phyloP scores from a whole-genome alignment of 352 stramenopile genomes.

The Globisporangium recalcitrans region DNA sequence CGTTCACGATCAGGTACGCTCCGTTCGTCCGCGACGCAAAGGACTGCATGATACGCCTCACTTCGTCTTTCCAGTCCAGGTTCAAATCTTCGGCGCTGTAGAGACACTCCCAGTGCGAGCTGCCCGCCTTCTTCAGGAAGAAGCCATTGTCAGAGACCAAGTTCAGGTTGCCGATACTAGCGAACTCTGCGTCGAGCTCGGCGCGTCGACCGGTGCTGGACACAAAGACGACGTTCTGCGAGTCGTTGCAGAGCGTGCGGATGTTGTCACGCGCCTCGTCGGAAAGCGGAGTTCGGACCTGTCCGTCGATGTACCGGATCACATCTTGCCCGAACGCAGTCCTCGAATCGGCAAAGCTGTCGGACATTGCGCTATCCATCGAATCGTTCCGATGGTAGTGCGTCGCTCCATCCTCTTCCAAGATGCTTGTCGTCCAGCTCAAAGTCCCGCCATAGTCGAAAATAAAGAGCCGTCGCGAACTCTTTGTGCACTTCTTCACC shows the following conservation, averaged over 20 bases:
- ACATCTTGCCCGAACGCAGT: constrained; percentile 22
- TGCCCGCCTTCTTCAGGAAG: constrained; percentile 43
- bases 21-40: constrained; percentile 97
- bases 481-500: constrained; percentile 67
- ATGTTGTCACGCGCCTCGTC: constrained; percentile 51
- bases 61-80: constrained; percentile 93
- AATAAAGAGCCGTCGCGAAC: constrained; percentile 87
- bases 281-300: constrained; percentile 64
- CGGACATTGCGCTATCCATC: constrained; percentile 38
- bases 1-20: constrained; percentile 96
- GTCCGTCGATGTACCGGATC: constrained; percentile 58
- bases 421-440: constrained; percentile 56
- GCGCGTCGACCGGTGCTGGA: constrained; percentile 51
- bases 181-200: constrained; percentile 60
- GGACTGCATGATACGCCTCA: constrained; percentile 94
- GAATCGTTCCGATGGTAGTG: constrained; percentile 29
- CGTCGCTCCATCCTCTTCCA: constrained; percentile 49
- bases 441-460: constrained; percentile 98
- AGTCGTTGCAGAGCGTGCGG: constrained; percentile 44
- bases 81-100: constrained; percentile 45
- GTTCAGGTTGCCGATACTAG: constrained; percentile 42
- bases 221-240: constrained; percentile 65
- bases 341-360: constrained; percentile 16
- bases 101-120: constrained; percentile 49
- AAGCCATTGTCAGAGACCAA: constrained; percentile 67